phyloP scores from a whole-genome alignment of 345 rosid genomes.

The Citrus mangshanensis region DNA sequence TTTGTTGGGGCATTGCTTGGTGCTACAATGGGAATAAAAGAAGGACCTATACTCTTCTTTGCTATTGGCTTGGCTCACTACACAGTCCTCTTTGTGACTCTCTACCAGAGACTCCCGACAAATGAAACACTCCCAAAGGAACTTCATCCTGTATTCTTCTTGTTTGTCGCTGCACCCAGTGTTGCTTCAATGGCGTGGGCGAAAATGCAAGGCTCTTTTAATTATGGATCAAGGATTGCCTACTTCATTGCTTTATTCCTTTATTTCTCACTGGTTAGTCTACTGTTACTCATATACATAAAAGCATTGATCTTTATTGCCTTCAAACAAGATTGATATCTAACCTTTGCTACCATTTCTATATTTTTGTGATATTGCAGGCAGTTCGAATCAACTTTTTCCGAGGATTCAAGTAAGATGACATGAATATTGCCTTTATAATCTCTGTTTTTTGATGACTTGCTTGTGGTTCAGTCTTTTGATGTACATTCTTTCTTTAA shows the following conservation, averaged over 20 bases:
- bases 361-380: constrained; percentile 36
- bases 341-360: neutral
- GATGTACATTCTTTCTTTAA: neutral
- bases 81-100: constrained; percentile 79
- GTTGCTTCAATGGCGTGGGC: constrained; percentile 94
- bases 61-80: constrained; percentile 86
- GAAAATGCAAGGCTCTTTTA: constrained; percentile 63
- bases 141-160: constrained; percentile 93
- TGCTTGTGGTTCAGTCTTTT: neutral
- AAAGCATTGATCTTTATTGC: neutral
- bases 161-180: constrained; percentile 88
- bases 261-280: constrained; percentile 69
- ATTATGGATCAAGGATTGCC: constrained; percentile 68
- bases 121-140: constrained; percentile 85
- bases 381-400: constrained; percentile 74
- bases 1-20: constrained; percentile 89
- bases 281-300: neutral
- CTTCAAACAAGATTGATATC: neutral
- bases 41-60: constrained; percentile 91
- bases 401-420: constrained; percentile 69
- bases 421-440: neutral
- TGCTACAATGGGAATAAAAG: constrained; percentile 85
- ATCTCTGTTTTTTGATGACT: neutral
- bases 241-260: constrained; percentile 90
- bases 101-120: constrained; percentile 91